Evolutionary conservation across 2,329 filamentous ascomycete species (phyloP).

Genomic region (Aspergillus jensenii): DNA sequence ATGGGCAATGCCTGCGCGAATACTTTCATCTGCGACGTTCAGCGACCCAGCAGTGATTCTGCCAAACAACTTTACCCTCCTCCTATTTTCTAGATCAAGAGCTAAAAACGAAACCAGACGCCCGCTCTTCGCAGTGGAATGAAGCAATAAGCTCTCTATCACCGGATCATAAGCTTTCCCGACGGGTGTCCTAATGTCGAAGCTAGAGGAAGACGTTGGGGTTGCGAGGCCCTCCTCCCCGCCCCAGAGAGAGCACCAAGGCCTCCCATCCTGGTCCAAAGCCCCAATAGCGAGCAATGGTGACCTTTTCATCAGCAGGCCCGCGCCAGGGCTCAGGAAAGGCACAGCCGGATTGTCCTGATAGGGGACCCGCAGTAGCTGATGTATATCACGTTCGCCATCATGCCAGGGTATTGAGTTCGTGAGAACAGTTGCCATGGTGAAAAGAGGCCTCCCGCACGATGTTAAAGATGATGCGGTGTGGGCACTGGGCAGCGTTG

Average conservation of each 20-base stretch:
- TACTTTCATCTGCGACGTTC: slow-evolving; percentile 15
- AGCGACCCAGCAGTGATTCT: slow-evolving; percentile 65
- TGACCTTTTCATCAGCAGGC: slow-evolving; percentile 59
- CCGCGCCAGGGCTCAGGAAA: slow-evolving; percentile 63
- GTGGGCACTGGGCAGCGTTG: neutral
- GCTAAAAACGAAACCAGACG: slow-evolving; percentile 62
- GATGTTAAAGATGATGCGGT: neutral
- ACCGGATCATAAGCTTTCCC: slow-evolving; percentile 69
- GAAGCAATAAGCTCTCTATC: slow-evolving; percentile 59
- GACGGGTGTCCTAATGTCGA: slow-evolving; percentile 64
- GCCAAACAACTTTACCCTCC: slow-evolving; percentile 73
- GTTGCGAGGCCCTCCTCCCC: slow-evolving; percentile 68
- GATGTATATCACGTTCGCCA: slow-evolving; percentile 67
- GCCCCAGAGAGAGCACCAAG: slow-evolving; percentile 80
- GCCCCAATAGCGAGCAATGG: slow-evolving; percentile 73
- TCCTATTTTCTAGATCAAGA: slow-evolving; percentile 65
- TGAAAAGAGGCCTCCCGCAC: neutral
- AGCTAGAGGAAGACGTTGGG: slow-evolving; percentile 60
- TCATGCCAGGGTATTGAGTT: slow-evolving; percentile 53
- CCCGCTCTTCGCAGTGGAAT: slow-evolving; percentile 35
- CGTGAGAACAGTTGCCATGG: slow-evolving; percentile 25
- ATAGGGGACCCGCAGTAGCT: slow-evolving; percentile 58
- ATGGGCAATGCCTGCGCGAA: slow-evolving; percentile 40
- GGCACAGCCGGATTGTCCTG: slow-evolving; percentile 66
- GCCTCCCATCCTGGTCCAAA: slow-evolving; percentile 62